Evolutionary conservation across 139 green algal genomes (phyloP), one percentile per base, ranked within the genome.

Genomic region (Chlamydomonas schloesseri): DNA sequence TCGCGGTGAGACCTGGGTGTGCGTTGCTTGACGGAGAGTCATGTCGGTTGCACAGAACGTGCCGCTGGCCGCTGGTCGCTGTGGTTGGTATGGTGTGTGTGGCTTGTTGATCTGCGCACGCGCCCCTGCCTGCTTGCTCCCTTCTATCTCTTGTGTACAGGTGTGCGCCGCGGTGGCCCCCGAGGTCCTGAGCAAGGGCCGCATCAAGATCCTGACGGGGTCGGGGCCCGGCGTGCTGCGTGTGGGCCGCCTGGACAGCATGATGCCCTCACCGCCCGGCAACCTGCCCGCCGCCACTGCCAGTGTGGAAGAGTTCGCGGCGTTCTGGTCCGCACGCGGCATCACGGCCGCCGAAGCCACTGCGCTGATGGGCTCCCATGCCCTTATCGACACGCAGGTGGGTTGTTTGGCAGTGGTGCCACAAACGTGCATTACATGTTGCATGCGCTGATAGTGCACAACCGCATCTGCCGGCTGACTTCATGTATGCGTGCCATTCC

Each of bases 311-410:
- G 28, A 28, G 3, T 79, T 64, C 20, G 47, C 33, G 13, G 5
- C 29, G 3, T 79, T 79, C 47, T 79, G 72, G 72, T 29, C 11
- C 8, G 47, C 46, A 29, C 47, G 72, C 15, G 72, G 72, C 46
- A 33, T 79, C 31, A 31, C 6, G 0, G 1, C 29, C 2, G 1
- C 8, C 1, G 72, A 79, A 47, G 72, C 72, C 8, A 65, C 26
- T 10, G 72, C 72, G 28, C 72, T 79, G 5, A 79, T 79, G 72
- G 72, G 72, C 47, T 65, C 46, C 72, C 72, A 79, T 29, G 46
- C 72, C 11, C 72, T 79, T 0, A 28, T 79, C 13, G 72, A 79
- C 29, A 2, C 28, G 0, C 72, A 79, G 72, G 72, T 79, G 33
- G 26, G 72, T 8, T 15, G 57, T 15, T 65, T 58, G 53, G 15